Evolutionary conservation across 1,139 yeast species (phyloP).

Genomic region (Spencermartinsiella ligniputridi): DNA sequence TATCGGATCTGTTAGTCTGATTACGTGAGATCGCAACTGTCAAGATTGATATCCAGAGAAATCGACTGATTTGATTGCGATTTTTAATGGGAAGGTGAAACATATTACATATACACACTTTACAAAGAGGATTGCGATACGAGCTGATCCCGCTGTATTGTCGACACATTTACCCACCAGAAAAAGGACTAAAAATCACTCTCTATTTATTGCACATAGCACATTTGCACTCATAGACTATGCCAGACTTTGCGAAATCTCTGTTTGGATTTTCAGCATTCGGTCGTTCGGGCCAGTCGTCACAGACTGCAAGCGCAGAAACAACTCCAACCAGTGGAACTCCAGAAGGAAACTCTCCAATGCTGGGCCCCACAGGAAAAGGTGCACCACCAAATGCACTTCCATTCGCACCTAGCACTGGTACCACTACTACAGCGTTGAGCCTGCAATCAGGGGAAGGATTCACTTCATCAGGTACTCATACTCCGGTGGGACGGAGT

Average conservation of each 20-base stretch:
- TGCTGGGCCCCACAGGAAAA: not conserved
- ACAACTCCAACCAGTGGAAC: not conserved
- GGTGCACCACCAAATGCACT: not conserved
- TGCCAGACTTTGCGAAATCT: constrained; percentile 31
- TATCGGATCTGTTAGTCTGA: too few species aligned
- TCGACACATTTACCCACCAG: too few species aligned
- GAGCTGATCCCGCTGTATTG: too few species aligned
- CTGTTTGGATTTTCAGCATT: constrained; percentile 26
- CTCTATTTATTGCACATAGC: too few species aligned
- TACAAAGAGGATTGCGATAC: too few species aligned
- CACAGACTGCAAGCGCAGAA: constrained; percentile 10
- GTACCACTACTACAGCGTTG: constrained; percentile 17
- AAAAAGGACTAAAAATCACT: too few species aligned
- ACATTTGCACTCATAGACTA: constrained; percentile 10
- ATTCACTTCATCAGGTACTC: not conserved
- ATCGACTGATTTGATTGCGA: too few species aligned
- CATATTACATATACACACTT: too few species aligned
- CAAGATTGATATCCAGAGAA: too few species aligned
- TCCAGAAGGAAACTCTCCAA: not conserved
- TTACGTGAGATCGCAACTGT: too few species aligned
- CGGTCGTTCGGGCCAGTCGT: constrained; percentile 8
- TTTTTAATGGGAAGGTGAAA: too few species aligned
- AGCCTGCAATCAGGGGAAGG: constrained; percentile 5
- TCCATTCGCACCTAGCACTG: constrained; percentile 3
- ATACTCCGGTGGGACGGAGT: constrained; percentile 1